These are phyloP conservation scores for Cyclostephanos tholiformis DNA, from an alignment of 108 stramenopile species.

Conservation along the genomic window DNA sequence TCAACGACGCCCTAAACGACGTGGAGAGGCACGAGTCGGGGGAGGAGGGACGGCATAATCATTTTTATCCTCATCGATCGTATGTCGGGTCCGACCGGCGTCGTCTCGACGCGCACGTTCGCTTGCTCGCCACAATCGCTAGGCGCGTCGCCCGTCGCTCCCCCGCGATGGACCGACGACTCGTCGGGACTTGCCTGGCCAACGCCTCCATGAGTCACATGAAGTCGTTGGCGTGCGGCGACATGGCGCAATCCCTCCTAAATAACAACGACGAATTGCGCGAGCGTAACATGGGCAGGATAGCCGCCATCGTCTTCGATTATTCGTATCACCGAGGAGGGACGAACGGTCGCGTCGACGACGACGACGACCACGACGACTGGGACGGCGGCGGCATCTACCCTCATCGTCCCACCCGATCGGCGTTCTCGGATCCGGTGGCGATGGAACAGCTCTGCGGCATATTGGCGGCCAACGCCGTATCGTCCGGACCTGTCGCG, in stretches of 20 bases:
- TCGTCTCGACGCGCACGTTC: slow-evolving; percentile 56
- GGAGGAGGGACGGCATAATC: not conserved
- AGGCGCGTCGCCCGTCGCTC: slow-evolving; percentile 70
- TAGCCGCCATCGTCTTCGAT: slow-evolving; percentile 77
- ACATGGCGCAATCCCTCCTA: slow-evolving; percentile 52
- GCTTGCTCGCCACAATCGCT: slow-evolving; percentile 70
- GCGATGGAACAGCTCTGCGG: slow-evolving; percentile 74
- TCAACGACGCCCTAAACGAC: slow-evolving; percentile 80
- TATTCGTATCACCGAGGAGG: slow-evolving; percentile 50
- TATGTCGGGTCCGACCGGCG: too few relatives aligned
- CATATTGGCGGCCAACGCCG: slow-evolving; percentile 75
- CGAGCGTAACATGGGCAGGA: slow-evolving; percentile 77
- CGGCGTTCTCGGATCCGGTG: slow-evolving; percentile 69
- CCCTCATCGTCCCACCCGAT: not conserved
- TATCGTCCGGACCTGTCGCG: slow-evolving; percentile 66
- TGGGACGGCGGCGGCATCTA: not conserved
- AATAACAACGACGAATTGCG: slow-evolving; percentile 68
- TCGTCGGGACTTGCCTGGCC: slow-evolving; percentile 65
- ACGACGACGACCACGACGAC: not conserved
- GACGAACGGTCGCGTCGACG: not conserved
- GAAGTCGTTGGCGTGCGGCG: slow-evolving; percentile 26
- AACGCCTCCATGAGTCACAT: slow-evolving; percentile 61
- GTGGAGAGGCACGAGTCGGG: slow-evolving; percentile 63
- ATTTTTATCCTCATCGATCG: not conserved
- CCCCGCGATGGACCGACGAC: slow-evolving; percentile 53